These are phyloP conservation scores for Megacollybia marginata DNA, from an alignment of 768 basidiomycete genomes.

Conservation along the genomic window DNA sequence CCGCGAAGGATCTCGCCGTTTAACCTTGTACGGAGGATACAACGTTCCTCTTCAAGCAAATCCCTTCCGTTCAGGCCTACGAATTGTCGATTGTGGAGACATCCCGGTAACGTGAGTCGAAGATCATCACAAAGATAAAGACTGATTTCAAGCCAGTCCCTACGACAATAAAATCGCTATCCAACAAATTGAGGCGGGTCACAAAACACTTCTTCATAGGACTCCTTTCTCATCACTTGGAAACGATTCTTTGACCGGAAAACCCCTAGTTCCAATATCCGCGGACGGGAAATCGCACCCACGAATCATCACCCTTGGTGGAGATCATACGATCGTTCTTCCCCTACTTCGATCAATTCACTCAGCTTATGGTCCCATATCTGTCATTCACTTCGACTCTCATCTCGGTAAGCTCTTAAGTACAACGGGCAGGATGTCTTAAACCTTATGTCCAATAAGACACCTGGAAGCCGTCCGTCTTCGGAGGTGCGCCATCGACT, in stretches of 20 bases:
- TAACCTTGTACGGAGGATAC: constrained; percentile 73
- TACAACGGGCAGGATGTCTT: constrained; percentile 7
- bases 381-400: constrained; percentile 83
- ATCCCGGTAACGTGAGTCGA: constrained; percentile 55
- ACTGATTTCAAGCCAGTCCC: constrained; percentile 28
- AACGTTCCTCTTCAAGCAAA: constrained; percentile 70
- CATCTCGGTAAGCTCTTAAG: constrained; percentile 38
- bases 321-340: constrained; percentile 80
- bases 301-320: constrained; percentile 75
- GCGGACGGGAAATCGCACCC: constrained; percentile 72
- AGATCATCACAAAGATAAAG: neutral
- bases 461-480: constrained; percentile 71
- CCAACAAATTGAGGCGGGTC: constrained; percentile 66
- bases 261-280: constrained; percentile 50
- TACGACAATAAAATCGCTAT: constrained; percentile 73
- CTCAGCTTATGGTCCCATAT: constrained; percentile 71
- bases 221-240: constrained; percentile 54
- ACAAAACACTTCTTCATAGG: constrained; percentile 63
- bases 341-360: constrained; percentile 60
- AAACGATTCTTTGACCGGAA: constrained; percentile 54
- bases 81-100: constrained; percentile 72
- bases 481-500: constrained; percentile 65
- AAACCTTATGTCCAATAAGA: constrained; percentile 25
- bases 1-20: constrained; percentile 67
- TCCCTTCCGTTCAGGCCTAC: constrained; percentile 62